These are phyloP conservation scores for Fusarium acutatum DNA, from an alignment of 2,329 filamentous ascomycete species.

Conservation along the genomic window DNA sequence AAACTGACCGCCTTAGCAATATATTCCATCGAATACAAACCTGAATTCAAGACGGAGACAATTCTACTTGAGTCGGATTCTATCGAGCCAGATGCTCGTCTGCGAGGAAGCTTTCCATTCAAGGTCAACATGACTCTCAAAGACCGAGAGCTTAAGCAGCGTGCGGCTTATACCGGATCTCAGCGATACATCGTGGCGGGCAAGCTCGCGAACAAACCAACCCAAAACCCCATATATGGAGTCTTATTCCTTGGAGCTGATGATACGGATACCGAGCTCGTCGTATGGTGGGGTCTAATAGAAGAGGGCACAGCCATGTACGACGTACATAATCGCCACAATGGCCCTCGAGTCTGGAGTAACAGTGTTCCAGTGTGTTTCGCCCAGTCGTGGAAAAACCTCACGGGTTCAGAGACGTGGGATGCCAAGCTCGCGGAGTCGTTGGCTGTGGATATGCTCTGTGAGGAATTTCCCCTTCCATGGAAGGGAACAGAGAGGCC, in stretches of 20 bases:
- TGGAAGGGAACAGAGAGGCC: slow-evolving; percentile 35
- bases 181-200: slow-evolving; percentile 38
- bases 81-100: slow-evolving; percentile 32
- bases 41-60: slow-evolving; percentile 39
- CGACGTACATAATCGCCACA: slow-evolving; percentile 35
- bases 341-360: slow-evolving; percentile 38
- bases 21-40: slow-evolving; percentile 39
- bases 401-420: slow-evolving; percentile 33
- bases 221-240: slow-evolving; percentile 40
- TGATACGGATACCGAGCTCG: slow-evolving; percentile 35
- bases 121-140: slow-evolving; percentile 37
- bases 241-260: slow-evolving; percentile 38
- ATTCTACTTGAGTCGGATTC: slow-evolving; percentile 37
- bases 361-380: slow-evolving; percentile 42
- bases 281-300: slow-evolving; percentile 43
- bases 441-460: slow-evolving; percentile 38
- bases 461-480: slow-evolving; percentile 38
- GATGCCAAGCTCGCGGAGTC: slow-evolving; percentile 34
- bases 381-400: slow-evolving; percentile 38
- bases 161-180: slow-evolving; percentile 40
- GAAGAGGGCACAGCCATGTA: slow-evolving; percentile 40
- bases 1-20: slow-evolving; percentile 31
- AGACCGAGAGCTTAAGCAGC: slow-evolving; percentile 33
- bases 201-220: slow-evolving; percentile 31
- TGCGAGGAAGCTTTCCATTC: slow-evolving; percentile 40